These are phyloP conservation scores for Kokia cookei DNA, from an alignment of 441 rosid species.

Conservation along the genomic window DNA sequence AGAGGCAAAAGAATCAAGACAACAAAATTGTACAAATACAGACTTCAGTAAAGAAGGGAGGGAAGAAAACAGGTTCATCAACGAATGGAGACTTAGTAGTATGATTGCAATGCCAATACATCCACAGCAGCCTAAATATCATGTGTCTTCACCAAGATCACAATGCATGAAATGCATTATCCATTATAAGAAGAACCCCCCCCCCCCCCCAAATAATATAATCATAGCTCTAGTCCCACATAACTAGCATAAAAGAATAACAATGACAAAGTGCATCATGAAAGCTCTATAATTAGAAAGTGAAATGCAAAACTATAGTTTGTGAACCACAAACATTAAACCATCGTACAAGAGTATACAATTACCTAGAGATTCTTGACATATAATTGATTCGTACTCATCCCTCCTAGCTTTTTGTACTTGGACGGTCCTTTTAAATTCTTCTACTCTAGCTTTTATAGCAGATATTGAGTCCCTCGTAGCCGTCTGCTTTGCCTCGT, in stretches of 20 bases:
- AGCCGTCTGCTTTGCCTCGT: slow-evolving; percentile 71
- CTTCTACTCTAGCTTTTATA: slow-evolving; percentile 43
- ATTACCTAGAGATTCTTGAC: slow-evolving; percentile 50
- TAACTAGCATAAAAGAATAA: not conserved
- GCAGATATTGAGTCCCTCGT: slow-evolving; percentile 57
- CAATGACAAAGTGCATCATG: not conserved
- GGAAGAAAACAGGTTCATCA: not conserved
- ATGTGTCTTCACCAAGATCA: not conserved
- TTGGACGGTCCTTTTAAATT: slow-evolving; percentile 37
- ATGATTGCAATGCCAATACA: not conserved
- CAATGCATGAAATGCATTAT: not conserved
- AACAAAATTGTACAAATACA: not conserved
- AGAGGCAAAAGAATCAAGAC: not conserved
- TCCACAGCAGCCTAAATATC: not conserved
- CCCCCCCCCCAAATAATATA: not conserved
- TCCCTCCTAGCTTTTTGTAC: slow-evolving; percentile 52
- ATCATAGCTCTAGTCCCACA: not conserved
- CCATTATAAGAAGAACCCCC: not conserved
- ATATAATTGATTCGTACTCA: slow-evolving; percentile 40
- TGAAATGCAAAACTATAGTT: not conserved
- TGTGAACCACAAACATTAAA: not conserved
- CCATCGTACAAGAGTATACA: not conserved
- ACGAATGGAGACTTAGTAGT: not conserved
- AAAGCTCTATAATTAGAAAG: not conserved
- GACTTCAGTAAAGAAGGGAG: not conserved